Conservation (phyloP, 129 eudicot species). For the Helianthus annuus region DNA sequence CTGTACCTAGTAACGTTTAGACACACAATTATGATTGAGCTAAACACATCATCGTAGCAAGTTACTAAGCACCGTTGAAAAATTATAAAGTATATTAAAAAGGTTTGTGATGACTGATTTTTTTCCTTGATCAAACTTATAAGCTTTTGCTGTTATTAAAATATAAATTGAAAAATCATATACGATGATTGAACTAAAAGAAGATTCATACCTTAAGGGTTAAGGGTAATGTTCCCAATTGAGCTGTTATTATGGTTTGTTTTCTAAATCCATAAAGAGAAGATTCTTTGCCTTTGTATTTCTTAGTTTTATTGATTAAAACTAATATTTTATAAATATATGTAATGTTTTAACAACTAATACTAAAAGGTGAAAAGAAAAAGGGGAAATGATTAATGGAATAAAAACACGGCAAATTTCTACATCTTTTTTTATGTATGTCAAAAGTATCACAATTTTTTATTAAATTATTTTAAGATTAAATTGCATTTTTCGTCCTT, state of each 20-base stretch:
- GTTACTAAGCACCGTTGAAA: too few species aligned
- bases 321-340: background rate
- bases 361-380: constrained; percentile 3
- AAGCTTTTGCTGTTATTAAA: background rate
- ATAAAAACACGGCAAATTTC: constrained; percentile 4
- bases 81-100: too few species aligned
- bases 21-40: too few species aligned
- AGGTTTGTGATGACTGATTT: too few species aligned
- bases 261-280: constrained; percentile 26
- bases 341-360: constrained; percentile 5
- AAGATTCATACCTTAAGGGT: constrained; percentile 44
- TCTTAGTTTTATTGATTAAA: background rate
- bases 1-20: too few species aligned
- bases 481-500: too few species aligned
- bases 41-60: too few species aligned
- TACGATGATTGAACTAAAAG: constrained; percentile 27
- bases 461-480: too few species aligned
- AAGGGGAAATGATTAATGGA: constrained; percentile 19
- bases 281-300: constrained; percentile 26
- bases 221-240: constrained; percentile 37
- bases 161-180: background rate
- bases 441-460: background rate
- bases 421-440: background rate
- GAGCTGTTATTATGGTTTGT: constrained; percentile 36
- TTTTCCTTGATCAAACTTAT: background rate